These are phyloP conservation scores for Lipomyces japonicus DNA, from an alignment of 805 yeast genomes.

Conservation along the genomic window DNA sequence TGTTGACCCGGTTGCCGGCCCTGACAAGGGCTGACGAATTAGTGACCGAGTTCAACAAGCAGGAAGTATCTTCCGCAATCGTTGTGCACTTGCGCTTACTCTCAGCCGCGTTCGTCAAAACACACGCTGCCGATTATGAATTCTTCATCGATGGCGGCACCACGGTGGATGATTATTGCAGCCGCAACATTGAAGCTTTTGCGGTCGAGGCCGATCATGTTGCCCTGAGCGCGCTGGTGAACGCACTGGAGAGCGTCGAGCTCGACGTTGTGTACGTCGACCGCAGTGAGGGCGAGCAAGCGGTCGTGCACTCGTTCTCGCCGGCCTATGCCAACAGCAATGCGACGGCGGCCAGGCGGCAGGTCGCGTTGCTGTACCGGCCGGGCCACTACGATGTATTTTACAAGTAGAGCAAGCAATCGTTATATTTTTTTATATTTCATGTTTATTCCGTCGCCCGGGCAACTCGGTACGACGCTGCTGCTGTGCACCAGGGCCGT, in stretches of 20 bases:
- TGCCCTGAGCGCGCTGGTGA: slow-evolving; percentile 29
- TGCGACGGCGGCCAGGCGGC: not conserved
- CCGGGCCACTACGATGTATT: slow-evolving; percentile 32
- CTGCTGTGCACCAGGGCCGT: too few relatives aligned
- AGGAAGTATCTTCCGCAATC: slow-evolving; percentile 30
- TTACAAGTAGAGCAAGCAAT: slow-evolving; percentile 8
- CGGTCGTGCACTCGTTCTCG: slow-evolving; percentile 19
- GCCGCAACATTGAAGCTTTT: slow-evolving; percentile 29
- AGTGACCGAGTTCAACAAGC: slow-evolving; percentile 21
- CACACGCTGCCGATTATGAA: slow-evolving; percentile 26
- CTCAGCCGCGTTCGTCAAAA: slow-evolving; percentile 29
- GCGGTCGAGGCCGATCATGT: slow-evolving; percentile 31
- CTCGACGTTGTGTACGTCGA: slow-evolving; percentile 29
- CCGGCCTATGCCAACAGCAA: slow-evolving; percentile 7
- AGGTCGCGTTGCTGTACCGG: slow-evolving; percentile 27
- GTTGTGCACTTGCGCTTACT: slow-evolving; percentile 29
- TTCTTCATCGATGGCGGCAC: slow-evolving; percentile 26
- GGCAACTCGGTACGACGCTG: too few relatives aligned
- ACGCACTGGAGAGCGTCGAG: slow-evolving; percentile 21
- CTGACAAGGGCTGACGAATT: slow-evolving; percentile 9
- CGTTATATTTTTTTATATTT: too few relatives aligned
- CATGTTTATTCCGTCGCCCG: not conserved
- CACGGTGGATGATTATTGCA: slow-evolving; percentile 26
- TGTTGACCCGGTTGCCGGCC: slow-evolving; percentile 11
- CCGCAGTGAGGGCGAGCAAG: slow-evolving; percentile 25